These are phyloP conservation scores for Pseudocercospora crystallina DNA, from an alignment of 2,329 filamentous ascomycete genomes.

Conservation along the genomic window DNA sequence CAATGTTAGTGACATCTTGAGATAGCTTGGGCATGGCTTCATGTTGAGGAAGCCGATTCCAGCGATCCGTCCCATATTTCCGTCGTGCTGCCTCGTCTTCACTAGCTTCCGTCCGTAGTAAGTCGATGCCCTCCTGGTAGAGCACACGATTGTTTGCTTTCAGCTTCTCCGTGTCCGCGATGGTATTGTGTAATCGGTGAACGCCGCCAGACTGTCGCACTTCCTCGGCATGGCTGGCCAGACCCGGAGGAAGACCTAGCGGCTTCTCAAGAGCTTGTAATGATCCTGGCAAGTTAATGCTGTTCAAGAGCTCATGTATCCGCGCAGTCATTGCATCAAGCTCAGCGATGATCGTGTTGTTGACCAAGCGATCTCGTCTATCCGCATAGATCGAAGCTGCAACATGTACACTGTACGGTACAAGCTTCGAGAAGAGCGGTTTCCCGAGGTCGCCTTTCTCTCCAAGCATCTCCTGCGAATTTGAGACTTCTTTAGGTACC, in stretches of 20 bases:
- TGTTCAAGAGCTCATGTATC: slow-evolving; percentile 75
- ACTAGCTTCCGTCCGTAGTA: slow-evolving; percentile 75
- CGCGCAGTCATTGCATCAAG: slow-evolving; percentile 77
- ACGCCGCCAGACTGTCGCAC: slow-evolving; percentile 87
- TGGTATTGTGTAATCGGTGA: slow-evolving; percentile 71
- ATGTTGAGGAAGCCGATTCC: slow-evolving; percentile 69
- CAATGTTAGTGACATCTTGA: slow-evolving; percentile 73
- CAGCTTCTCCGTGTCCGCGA: slow-evolving; percentile 88
- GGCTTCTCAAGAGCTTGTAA: slow-evolving; percentile 94
- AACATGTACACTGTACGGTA: slow-evolving; percentile 93
- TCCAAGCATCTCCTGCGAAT: slow-evolving; percentile 77
- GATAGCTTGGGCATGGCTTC: slow-evolving; percentile 72
- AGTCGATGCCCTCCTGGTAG: slow-evolving; percentile 79
- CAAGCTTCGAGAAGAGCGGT: slow-evolving; percentile 84
- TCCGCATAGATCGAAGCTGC: slow-evolving; percentile 95
- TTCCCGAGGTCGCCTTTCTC: slow-evolving; percentile 74
- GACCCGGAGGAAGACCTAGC: slow-evolving; percentile 77
- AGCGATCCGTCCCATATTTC: slow-evolving; percentile 84
- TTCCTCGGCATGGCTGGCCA: slow-evolving; percentile 90
- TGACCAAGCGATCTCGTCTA: slow-evolving; percentile 83
- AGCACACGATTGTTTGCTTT: slow-evolving; percentile 73
- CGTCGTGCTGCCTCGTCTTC: slow-evolving; percentile 75
- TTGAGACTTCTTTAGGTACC: slow-evolving; percentile 76
- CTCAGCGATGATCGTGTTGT: slow-evolving; percentile 80
- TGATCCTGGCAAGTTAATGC: slow-evolving; percentile 84